Conservation (phyloP, 192 early-diverging fungal genomes). For the Coemansia sp. region DNA sequence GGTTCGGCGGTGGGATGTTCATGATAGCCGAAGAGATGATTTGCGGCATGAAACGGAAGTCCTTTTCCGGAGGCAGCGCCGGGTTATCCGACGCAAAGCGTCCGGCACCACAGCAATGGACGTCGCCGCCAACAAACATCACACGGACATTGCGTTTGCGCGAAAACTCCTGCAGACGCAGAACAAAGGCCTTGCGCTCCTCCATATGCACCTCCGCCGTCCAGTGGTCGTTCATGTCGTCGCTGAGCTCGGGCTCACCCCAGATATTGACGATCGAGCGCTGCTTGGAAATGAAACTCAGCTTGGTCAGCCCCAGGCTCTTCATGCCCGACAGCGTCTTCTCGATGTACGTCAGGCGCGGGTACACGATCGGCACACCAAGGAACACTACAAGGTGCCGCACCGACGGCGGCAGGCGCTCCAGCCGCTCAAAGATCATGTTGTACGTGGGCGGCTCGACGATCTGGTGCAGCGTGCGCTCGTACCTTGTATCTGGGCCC, state of each 20-base stretch:
- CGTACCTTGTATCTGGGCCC: slow-evolving; percentile 71
- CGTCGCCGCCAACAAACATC: slow-evolving; percentile 82
- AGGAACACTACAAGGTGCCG: slow-evolving; percentile 71
- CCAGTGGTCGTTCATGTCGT: slow-evolving; percentile 85
- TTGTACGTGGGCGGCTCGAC: slow-evolving; percentile 62
- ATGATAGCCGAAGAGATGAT: slow-evolving; percentile 80
- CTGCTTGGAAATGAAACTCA: slow-evolving; percentile 57
- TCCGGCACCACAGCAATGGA: slow-evolving; percentile 68
- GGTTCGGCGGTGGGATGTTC: slow-evolving; percentile 74
- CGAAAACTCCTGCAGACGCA: slow-evolving; percentile 67
- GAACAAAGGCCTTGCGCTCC: slow-evolving; percentile 69
- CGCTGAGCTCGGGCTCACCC: slow-evolving; percentile 81
- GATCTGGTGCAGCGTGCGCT: slow-evolving; percentile 66
- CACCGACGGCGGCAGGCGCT: slow-evolving; percentile 39
- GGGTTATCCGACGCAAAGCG: slow-evolving; percentile 58
- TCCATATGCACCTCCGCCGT: slow-evolving; percentile 66
- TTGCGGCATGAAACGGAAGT: slow-evolving; percentile 76
- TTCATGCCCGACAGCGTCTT: slow-evolving; percentile 61
- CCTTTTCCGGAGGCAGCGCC: slow-evolving; percentile 56
- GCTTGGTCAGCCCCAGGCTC: slow-evolving; percentile 57
- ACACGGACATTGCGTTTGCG: slow-evolving; percentile 62
- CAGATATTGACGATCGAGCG: slow-evolving; percentile 62
- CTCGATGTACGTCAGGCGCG: slow-evolving; percentile 69
- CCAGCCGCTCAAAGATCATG: slow-evolving; percentile 58
- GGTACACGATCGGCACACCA: slow-evolving; percentile 77